These are phyloP conservation scores for Acmispon strigosus DNA, from an alignment of 306 rosid genomes.

Conservation along the genomic window DNA sequence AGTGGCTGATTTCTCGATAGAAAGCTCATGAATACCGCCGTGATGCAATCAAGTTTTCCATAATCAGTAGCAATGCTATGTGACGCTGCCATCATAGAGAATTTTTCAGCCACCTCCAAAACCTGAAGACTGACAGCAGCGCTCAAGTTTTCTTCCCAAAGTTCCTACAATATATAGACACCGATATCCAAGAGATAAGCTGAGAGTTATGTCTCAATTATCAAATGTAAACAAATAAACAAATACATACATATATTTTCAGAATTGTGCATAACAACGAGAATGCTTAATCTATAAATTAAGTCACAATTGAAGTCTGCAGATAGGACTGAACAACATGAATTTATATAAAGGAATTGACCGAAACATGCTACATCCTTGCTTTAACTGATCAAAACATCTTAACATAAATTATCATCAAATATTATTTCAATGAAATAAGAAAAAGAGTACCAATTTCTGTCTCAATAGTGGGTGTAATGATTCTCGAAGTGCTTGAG, in stretches of 20 bases:
- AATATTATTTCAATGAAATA: not conserved
- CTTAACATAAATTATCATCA: not conserved
- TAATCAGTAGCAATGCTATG: slow-evolving; percentile 84
- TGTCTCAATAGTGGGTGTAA: slow-evolving; percentile 94
- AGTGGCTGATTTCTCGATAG: slow-evolving; percentile 88
- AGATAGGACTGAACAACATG: not conserved
- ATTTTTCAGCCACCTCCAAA: slow-evolving; percentile 81
- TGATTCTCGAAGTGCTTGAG: slow-evolving; percentile 96
- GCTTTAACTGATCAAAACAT: not conserved
- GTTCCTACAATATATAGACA: slow-evolving; percentile 56
- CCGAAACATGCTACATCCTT: not conserved
- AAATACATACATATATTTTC: not conserved
- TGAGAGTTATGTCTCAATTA: slow-evolving; percentile 8
- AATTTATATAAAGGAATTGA: not conserved
- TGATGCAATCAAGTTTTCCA: slow-evolving; percentile 92
- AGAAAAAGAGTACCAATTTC: slow-evolving; percentile 64
- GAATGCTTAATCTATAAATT: not conserved
- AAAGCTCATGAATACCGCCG: slow-evolving; percentile 80
- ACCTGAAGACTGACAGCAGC: slow-evolving; percentile 94
- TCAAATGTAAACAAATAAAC: not conserved
- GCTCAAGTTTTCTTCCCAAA: slow-evolving; percentile 99
- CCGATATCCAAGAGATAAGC: not conserved
- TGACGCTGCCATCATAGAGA: slow-evolving; percentile 73
- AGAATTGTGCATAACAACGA: not conserved
- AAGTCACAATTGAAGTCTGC: slow-evolving; percentile 7